These are phyloP conservation scores for Pythium brassicae DNA, from an alignment of 352 stramenopile genomes.

Conservation along the genomic window DNA sequence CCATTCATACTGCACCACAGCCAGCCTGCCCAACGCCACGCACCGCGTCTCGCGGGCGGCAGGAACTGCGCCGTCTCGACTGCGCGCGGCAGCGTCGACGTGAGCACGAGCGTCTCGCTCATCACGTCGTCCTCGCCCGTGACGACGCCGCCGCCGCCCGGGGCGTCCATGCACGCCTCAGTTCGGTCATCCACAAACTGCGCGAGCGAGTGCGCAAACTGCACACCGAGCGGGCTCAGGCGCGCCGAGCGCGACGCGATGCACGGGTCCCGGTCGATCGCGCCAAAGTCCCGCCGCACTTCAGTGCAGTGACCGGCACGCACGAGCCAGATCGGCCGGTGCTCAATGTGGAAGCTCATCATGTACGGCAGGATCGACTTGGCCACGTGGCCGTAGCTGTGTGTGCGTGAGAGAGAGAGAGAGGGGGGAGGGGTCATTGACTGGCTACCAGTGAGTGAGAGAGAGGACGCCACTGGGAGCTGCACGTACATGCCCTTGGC, in stretches of 20 bases:
- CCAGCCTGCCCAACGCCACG: conserved; percentile 7
- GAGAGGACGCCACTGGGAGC: no score
- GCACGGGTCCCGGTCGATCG: conserved; percentile 71
- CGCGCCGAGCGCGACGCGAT: conserved; percentile 66
- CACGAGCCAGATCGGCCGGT: conserved; percentile 90
- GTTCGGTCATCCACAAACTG: conserved; percentile 89
- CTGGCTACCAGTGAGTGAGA: no score
- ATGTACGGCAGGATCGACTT: conserved; percentile 92
- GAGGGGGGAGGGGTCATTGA: no score
- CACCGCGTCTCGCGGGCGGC: conserved; percentile 37
- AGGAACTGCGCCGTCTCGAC: conserved; percentile 72
- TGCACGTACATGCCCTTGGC: conserved; percentile 72
- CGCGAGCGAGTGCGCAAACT: conserved; percentile 91
- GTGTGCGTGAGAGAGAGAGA: no score
- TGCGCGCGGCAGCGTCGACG: conserved; percentile 73
- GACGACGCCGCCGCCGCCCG: conserved; percentile 16
- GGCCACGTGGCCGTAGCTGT: conserved; percentile 78
- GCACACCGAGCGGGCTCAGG: conserved; percentile 87
- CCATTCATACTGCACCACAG: neutral
- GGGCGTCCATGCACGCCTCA: conserved; percentile 37
- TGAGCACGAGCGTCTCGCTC: conserved; percentile 64
- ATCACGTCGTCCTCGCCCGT: conserved; percentile 30
- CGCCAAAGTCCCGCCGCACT: conserved; percentile 55
- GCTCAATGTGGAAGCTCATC: conserved; percentile 94
- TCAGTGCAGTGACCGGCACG: conserved; percentile 85